phyloP scores from a whole-genome alignment of 176 grass and related monocot species.

The Oryza australiensis region DNA sequence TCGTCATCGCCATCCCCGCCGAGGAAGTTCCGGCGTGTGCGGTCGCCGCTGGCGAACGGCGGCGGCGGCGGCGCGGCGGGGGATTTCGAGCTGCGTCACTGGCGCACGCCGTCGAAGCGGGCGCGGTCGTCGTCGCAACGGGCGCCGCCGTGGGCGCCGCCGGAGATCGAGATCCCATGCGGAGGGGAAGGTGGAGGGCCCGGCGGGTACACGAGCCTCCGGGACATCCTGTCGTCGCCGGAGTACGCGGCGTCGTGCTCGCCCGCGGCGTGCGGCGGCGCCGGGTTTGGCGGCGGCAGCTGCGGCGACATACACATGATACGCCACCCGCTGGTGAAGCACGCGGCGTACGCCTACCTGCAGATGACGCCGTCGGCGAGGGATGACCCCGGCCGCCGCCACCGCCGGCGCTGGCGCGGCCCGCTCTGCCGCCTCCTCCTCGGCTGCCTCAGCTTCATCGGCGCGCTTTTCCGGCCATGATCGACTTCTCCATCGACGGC shows the following conservation, averaged over 20 bases:
- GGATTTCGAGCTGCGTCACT: conserved; percentile 61
- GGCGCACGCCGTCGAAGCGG: conserved; percentile 31
- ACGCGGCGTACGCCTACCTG: conserved; percentile 75
- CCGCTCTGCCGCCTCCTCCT: conserved; percentile 29
- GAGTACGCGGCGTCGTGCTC: conserved; percentile 47
- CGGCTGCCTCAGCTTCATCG: conserved; percentile 46
- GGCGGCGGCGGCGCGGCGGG: background rate
- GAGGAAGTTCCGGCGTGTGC: background rate
- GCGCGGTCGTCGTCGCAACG: background rate
- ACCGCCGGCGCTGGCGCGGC: background rate
- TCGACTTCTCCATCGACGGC: background rate
- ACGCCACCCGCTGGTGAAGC: conserved; percentile 76
- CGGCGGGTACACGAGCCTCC: conserved; percentile 73
- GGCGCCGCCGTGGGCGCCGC: conserved; percentile 30
- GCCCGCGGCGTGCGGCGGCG: background rate
- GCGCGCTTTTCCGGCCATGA: conserved; percentile 41
- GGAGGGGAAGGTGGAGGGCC: background rate
- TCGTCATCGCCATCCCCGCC: background rate
- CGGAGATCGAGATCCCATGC: conserved; percentile 61
- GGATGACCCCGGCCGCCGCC: background rate
- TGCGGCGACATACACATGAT: conserved; percentile 66
- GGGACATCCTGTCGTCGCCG: conserved; percentile 68
- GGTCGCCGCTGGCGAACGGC: background rate
- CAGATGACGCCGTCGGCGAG: conserved; percentile 56
- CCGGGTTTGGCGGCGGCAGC: background rate